These are phyloP conservation scores for Endocarpon pusillum DNA, from an alignment of 495 filamentous ascomycete genomes.

Conservation along the genomic window DNA sequence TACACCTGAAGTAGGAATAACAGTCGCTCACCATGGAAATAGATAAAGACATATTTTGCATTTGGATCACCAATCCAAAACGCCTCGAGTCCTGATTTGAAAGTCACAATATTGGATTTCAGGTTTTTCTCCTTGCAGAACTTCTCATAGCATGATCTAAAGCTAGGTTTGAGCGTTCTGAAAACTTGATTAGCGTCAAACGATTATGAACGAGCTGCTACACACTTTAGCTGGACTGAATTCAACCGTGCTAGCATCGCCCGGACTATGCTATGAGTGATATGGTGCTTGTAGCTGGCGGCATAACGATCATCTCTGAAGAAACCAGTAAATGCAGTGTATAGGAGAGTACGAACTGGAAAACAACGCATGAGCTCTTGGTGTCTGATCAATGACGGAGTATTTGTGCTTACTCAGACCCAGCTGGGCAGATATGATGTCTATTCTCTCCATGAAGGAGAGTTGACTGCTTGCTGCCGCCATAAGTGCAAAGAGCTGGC, in stretches of 20 bases:
- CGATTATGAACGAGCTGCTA: neutral
- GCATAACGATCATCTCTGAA: neutral
- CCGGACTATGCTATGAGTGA: neutral
- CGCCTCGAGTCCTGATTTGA: constrained; percentile 32
- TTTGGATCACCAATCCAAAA: constrained; percentile 42
- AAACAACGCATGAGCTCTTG: neutral
- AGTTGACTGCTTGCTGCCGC: neutral
- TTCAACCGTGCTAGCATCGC: neutral
- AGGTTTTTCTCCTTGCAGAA: constrained; percentile 29
- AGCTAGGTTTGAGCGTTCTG: neutral
- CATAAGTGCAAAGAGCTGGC: too few relatives aligned
- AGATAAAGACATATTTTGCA: constrained; percentile 39
- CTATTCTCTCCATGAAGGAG: neutral
- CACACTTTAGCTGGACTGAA: constrained; percentile 1
- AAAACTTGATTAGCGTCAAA: neutral
- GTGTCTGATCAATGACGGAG: neutral
- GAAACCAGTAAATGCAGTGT: neutral
- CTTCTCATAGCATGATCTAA: constrained; percentile 18
- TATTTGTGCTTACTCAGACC: neutral
- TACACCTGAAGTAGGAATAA: neutral
- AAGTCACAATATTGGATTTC: constrained; percentile 27
- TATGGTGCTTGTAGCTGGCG: neutral
- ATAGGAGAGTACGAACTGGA: neutral
- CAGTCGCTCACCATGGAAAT: constrained; percentile 35
- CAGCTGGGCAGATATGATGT: neutral